Percentiles rank a stretch among this genome's conserved stretches.
Conservation (phyloP, 2,329 filamentous ascomycete species). For the Dactylonectria estremocensis region DNA sequence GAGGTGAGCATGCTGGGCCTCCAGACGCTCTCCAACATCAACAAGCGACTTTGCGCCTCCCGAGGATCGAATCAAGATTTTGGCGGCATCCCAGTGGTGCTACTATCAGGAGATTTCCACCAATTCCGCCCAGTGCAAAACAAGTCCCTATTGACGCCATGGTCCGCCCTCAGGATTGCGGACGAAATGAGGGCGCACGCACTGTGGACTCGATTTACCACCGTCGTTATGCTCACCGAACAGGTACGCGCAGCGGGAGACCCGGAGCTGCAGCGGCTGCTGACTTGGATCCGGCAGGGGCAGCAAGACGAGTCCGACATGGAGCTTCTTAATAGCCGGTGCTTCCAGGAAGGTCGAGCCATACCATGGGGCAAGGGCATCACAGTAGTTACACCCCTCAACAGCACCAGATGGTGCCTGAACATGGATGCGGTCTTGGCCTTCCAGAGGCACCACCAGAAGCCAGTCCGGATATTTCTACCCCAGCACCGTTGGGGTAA, state of each 20-base stretch:
- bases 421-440: not conserved
- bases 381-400: not conserved
- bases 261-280: conserved; percentile 7
- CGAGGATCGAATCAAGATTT: not conserved
- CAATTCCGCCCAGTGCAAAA: not conserved
- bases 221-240: conserved; percentile 11
- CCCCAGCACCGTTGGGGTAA: no score
- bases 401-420: not conserved
- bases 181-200: not conserved
- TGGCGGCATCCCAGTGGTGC: not conserved
- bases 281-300: not conserved
- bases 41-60: not conserved
- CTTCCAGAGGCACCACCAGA: not conserved
- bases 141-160: not conserved
- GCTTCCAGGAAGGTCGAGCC: not conserved
- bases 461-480: no score
- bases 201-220: not conserved
- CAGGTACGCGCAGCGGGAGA: conserved; percentile 12
- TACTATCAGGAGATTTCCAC: not conserved
- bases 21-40: not conserved
- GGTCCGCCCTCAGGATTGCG: no score
- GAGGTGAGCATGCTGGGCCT: not conserved
- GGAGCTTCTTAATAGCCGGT: not conserved
- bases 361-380: not conserved
- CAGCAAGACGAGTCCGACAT: conserved; percentile 6